Evolutionary conservation across 192 early-diverging fungal genomes (phyloP), one percentile per base, ranked within the genome.

Genomic region (Entophlyctis luteolus): DNA sequence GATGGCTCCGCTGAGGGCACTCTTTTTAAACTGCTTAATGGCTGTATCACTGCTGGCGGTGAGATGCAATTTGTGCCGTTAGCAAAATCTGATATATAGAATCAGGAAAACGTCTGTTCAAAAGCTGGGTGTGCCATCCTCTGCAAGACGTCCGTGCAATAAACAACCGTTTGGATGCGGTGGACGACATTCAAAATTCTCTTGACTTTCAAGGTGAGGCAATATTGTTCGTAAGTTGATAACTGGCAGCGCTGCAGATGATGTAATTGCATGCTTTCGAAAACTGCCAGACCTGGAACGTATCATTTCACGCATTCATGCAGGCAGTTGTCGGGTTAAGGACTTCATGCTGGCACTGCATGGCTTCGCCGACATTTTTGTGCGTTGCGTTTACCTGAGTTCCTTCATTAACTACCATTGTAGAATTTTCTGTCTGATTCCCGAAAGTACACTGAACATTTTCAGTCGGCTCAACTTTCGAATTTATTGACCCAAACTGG

Each of bases 61-160:
- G 18, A 42, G 37, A 27, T 16, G 14, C n/a, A 12, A 14, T 4
- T 45, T 45, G 14, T 45, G 14, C 14, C 42, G 14, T 45, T 45
- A 45, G 14, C 23, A 42, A 37, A 12, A 18, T 59, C 16, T 48
- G 16, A 46, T 59, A 18, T 14, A 29, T n/a, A 39, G 27, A 16
- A 42, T 14, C 31, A 59, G 70, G 72, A 1, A 77, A 77, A 53
- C 68, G 81, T 4, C 31, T 80, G 34, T 77, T 83, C 55, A 80
- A 80, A 35, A 74, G 68, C 47, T 98, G 96, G 96, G 56, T 90
- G 2, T 95, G 93, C 69, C 92, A 98, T 68, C 96, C 96, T 14
- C 71, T 96, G 34, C 76, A 89, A 2, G 58, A 65, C 27, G 48
- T 74, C 3, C 55, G 66, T 0, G 89, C 79, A 0, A 98, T 99